Base-by-base conservation (phyloP, 2,329 filamentous ascomycete species). In the Dactylellina sp. region DNA sequence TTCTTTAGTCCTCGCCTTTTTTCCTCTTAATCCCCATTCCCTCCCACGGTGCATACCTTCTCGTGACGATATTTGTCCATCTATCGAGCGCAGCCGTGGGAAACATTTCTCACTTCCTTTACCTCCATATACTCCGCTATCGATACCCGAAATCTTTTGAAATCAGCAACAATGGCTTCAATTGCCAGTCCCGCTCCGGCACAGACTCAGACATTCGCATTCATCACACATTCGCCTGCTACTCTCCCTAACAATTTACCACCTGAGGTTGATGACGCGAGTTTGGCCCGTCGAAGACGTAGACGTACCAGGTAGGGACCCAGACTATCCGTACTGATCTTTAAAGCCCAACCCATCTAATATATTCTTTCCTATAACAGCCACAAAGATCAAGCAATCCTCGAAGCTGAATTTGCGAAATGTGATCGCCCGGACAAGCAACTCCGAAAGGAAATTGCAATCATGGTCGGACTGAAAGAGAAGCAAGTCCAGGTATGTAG, bases 401-500 rank as follows among this genome's bases (percentile, higher is more conserved):
- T 79, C 22, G 78, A 79, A 62, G 75, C 76, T 28, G 78, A 79
- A 62, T 79, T 78, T 60, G 71, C 76, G 32, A 75, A 70, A 47
- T 78, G 75, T 61, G 76, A 77, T 53, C 72, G 77, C 6, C 78
- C 78, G 14, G 76, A 78, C 70, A 78, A 78, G 55, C 44, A 76
- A 1, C 76, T 60, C 55, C 65, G 78, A 42, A 76, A 62, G 44
- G 77, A 78, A 50, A 79, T 79, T 44, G 75, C 76, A 16, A 55
- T 50, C 5, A 56, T 59, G 25, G 76, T 79, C 20, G 76, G 77
- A 20, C 76, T 79, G 75, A 75, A 77, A n/a, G 78, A 79, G 62
- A 79, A 79, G 47, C 77, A 79, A 75, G 77, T 79, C 16, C 78
- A 79, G 77, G 78, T 79, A 72, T 70, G 60, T 9, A 37, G 25